Evolutionary conservation across 768 basidiomycete species (phyloP).

Genomic region (Collybia sordida): DNA sequence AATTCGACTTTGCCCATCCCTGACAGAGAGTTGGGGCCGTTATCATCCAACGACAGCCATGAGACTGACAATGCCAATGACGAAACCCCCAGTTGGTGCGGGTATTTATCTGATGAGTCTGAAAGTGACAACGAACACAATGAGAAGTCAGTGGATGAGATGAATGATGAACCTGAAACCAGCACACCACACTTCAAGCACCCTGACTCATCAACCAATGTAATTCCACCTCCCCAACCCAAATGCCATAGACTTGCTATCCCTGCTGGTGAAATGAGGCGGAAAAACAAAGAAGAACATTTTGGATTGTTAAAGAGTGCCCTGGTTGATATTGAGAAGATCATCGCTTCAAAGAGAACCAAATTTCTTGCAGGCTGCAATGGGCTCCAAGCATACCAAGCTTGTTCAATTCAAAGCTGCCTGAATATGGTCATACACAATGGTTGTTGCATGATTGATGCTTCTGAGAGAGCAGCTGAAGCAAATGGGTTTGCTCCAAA

Average conservation of each 20-base stretch:
- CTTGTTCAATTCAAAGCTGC: conserved; percentile 19
- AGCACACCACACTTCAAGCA: conserved; percentile 7
- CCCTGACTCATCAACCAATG: conserved; percentile 5
- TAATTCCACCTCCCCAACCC: conserved; percentile 3
- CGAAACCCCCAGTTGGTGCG: too few relatives aligned
- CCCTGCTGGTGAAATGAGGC: background rate
- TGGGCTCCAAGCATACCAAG: conserved; percentile 20
- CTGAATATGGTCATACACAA: conserved; percentile 19
- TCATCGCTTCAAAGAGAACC: conserved; percentile 11
- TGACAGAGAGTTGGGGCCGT: background rate
- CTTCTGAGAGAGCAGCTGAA: conserved; percentile 20
- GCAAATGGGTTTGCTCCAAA: too few relatives aligned
- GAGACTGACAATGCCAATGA: background rate
- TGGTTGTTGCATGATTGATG: conserved; percentile 12
- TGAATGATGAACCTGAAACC: conserved; percentile 1
- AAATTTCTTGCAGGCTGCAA: conserved; percentile 10
- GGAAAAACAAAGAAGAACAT: background rate
- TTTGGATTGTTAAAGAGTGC: background rate
- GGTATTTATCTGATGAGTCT: background rate
- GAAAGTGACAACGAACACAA: background rate
- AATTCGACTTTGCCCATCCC: background rate
- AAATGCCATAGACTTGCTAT: conserved; percentile 12
- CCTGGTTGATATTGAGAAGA: conserved; percentile 10
- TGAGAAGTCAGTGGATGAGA: background rate
- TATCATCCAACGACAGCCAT: background rate